Conservation (phyloP, 768 basidiomycete genomes). For the Psilocybe subaeruginosa region DNA sequence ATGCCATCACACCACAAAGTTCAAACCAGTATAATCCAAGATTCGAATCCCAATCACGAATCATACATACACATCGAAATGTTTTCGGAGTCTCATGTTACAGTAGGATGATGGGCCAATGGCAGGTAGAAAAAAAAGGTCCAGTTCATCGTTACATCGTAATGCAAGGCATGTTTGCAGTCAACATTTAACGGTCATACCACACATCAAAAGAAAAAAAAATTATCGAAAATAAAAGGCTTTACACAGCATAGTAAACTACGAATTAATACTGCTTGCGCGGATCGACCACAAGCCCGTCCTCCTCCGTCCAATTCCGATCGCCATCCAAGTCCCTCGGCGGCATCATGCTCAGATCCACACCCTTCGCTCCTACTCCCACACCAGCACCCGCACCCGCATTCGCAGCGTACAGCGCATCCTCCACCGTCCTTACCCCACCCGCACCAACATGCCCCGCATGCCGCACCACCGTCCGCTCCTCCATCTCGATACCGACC, state of each 20-base stretch:
- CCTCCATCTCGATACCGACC: constrained; percentile 54
- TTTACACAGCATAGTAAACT: not conserved
- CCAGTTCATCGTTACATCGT: too few relatives aligned
- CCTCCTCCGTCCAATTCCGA: constrained; percentile 19
- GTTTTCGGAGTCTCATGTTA: too few relatives aligned
- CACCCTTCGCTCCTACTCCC: not conserved
- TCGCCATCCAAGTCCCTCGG: constrained; percentile 21
- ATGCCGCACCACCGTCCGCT: constrained; percentile 18
- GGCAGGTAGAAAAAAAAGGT: too few relatives aligned
- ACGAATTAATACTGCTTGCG: not conserved
- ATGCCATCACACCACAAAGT: too few relatives aligned
- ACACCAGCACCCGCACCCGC: not conserved
- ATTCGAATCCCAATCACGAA: too few relatives aligned
- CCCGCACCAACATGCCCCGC: too few relatives aligned
- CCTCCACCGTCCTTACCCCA: constrained; percentile 10
- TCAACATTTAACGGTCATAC: not conserved
- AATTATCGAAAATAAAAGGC: not conserved
- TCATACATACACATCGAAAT: too few relatives aligned
- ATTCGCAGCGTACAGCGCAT: constrained; percentile 5
- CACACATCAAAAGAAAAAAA: not conserved
- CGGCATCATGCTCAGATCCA: not conserved
- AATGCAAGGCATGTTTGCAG: too few relatives aligned
- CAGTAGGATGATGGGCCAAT: too few relatives aligned
- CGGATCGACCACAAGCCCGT: constrained; percentile 9
- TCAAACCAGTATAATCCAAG: too few relatives aligned